Conservation (phyloP, 139 green algal species). For the Spirogloea muscicola region DNA sequence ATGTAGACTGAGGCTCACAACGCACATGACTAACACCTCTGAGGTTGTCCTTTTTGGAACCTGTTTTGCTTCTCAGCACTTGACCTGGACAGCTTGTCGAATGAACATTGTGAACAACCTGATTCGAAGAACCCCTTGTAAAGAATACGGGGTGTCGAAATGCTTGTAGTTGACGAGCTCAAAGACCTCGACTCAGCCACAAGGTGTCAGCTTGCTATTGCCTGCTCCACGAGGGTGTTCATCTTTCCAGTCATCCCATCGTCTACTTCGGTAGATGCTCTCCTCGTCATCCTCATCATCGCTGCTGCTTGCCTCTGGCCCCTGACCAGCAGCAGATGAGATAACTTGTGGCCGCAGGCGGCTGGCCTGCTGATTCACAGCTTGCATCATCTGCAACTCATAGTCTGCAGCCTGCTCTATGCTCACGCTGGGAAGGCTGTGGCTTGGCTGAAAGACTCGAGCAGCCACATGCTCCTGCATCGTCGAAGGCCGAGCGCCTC, state of each 20-base stretch:
- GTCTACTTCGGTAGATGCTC: slow-evolving; percentile 54
- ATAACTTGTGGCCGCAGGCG: background rate
- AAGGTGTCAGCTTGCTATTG: slow-evolving; percentile 76
- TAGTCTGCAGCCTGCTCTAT: slow-evolving; percentile 47
- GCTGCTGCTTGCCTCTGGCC: slow-evolving; percentile 48
- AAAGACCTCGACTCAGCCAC: slow-evolving; percentile 47
- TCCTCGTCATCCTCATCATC: slow-evolving; percentile 48
- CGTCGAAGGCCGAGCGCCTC: slow-evolving; percentile 49
- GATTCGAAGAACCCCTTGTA: too few species aligned
- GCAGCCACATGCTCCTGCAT: slow-evolving; percentile 31
- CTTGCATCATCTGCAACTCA: slow-evolving; percentile 32
- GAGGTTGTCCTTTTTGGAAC: too few species aligned
- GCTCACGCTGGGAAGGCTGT: slow-evolving; percentile 71
- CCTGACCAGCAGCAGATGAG: too few species aligned
- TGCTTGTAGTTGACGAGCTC: too few species aligned
- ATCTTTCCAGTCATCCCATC: slow-evolving; percentile 79
- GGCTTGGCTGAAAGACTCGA: slow-evolving; percentile 70
- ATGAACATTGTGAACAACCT: too few species aligned
- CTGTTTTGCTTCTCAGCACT: too few species aligned
- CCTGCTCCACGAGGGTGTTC: slow-evolving; percentile 69
- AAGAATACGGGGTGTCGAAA: too few species aligned
- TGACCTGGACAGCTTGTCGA: too few species aligned
- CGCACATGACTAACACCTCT: too few species aligned
- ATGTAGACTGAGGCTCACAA: too few species aligned
- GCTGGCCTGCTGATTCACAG: slow-evolving; percentile 15